Evolutionary conservation across 2,329 filamentous ascomycete species (phyloP), one percentile per base, ranked within the genome.

Genomic region (Sphaerulina musiva): DNA sequence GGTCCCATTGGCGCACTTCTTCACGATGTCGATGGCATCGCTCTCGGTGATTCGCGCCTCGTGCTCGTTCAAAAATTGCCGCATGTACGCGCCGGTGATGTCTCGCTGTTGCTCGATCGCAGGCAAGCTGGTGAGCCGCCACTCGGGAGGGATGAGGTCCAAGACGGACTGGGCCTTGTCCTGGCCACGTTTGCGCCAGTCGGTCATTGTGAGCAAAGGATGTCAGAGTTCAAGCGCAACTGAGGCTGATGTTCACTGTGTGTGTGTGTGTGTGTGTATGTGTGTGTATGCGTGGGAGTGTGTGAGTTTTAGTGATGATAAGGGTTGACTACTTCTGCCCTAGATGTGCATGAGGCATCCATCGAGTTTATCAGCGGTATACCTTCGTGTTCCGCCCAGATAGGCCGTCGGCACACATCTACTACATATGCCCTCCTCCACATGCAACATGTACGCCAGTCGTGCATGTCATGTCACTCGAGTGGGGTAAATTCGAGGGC

Each of bases 31-130:
- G 5, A 78, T 74, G 3, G 80, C 80, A 63, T 81, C 78, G 4
- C 77, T 79, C 61, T 83, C 79, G 0, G 82, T 85, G 54, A 85
- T 84, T 41, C 79, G 75, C 10, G 84, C 71, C 61, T 85, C 82
- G 40, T 72, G 66, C 17, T 73, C 53, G 5, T 69, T 73, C 1
- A 85, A 71, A 57, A 75, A 84, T 50, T 82, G 75, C 31, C 79
- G 76, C 42, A 83, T 76, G 59, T 79, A 84, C 11, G 70, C 54
- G 5, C 78, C 78, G 0, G 79, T 82, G 7, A 83, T 74, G 66
- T 82, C 80, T 61, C 74, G 74, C 54, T 81, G 76, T 56, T 83
- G 73, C 47, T 75, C 69, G 0, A 72, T 64, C 1, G 76, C 67
- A 1, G 80, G 80, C 1, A 80, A 64, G 38, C 68, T 66, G 7